phyloP scores from a whole-genome alignment of 192 early-diverging fungal species.

The Anaeromyces robustus region DNA sequence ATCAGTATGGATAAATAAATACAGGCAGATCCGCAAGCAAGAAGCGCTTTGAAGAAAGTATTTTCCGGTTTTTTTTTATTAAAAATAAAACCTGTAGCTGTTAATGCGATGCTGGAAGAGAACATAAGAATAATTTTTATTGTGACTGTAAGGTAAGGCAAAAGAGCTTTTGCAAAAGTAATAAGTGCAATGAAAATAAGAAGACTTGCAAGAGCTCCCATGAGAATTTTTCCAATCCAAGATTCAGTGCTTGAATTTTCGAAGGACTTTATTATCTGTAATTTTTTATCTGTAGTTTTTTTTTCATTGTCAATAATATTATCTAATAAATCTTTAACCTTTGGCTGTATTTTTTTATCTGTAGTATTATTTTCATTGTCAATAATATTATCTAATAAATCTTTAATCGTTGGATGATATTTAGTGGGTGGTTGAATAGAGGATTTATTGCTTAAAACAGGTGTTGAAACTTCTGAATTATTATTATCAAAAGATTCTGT shows the following conservation, averaged over 20 bases:
- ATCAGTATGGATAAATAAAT: background rate
- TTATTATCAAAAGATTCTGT: too few species aligned
- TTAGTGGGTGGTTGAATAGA: too few species aligned
- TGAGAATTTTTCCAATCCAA: background rate
- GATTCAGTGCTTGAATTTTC: background rate
- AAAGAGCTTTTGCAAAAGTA: background rate
- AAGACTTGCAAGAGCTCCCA: background rate
- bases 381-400: background rate
- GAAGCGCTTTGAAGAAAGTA: background rate
- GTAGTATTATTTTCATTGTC: too few species aligned
- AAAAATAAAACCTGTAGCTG: background rate
- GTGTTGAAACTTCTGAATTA: too few species aligned
- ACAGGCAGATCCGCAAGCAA: background rate
- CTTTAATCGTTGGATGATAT: too few species aligned
- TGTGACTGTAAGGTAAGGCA: background rate
- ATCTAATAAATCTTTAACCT: background rate
- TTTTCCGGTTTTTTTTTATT: background rate
- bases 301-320: background rate
- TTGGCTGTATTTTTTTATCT: background rate
- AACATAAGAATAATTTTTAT: background rate
- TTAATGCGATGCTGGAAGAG: background rate
- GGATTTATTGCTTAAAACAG: too few species aligned
- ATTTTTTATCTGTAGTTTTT: too few species aligned
- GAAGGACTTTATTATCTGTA: too few species aligned
- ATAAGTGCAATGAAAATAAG: background rate